phyloP scores from a whole-genome alignment of 192 early-diverging fungal species.

The Martensiomyces pterosporus region DNA sequence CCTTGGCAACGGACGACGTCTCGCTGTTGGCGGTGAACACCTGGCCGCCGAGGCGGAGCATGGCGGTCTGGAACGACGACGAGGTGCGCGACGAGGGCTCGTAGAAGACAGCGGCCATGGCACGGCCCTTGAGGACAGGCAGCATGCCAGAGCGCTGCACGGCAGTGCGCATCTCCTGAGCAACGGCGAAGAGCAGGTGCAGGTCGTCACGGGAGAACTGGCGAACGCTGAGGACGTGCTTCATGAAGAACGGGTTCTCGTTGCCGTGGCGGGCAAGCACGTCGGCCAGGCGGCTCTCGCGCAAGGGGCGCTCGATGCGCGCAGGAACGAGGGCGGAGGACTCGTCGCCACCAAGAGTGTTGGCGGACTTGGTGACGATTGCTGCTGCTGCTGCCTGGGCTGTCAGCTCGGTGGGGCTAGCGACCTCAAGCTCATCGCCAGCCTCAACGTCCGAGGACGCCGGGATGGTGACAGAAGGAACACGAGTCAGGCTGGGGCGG shows the following conservation, averaged over 20 bases:
- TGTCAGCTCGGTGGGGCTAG: not conserved
- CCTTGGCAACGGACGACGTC: slow-evolving; percentile 91
- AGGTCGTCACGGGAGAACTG: slow-evolving; percentile 92
- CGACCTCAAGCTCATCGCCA: not conserved
- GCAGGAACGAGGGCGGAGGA: not conserved
- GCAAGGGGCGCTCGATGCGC: slow-evolving; percentile 19
- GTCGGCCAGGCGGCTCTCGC: slow-evolving; percentile 21
- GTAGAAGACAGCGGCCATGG: slow-evolving; percentile 93
- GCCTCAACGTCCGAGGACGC: not conserved
- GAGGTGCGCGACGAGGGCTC: slow-evolving; percentile 95
- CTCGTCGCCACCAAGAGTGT: slow-evolving; percentile 1
- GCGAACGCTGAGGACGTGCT: slow-evolving; percentile 87
- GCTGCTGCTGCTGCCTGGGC: not conserved
- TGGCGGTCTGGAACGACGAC: slow-evolving; percentile 91
- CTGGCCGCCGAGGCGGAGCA: slow-evolving; percentile 86
- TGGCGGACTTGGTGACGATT: too few species aligned
- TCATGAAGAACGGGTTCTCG: slow-evolving; percentile 79
- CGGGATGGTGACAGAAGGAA: too few species aligned
- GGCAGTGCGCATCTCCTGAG: slow-evolving; percentile 92
- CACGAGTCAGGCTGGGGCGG: not conserved
- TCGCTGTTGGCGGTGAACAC: slow-evolving; percentile 82
- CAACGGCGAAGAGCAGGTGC: slow-evolving; percentile 91
- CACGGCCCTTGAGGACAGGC: slow-evolving; percentile 82
- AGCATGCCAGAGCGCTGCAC: slow-evolving; percentile 88
- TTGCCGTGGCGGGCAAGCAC: slow-evolving; percentile 44